Conservation (phyloP, 331 rosid species). For the Acacia concinna region DNA sequence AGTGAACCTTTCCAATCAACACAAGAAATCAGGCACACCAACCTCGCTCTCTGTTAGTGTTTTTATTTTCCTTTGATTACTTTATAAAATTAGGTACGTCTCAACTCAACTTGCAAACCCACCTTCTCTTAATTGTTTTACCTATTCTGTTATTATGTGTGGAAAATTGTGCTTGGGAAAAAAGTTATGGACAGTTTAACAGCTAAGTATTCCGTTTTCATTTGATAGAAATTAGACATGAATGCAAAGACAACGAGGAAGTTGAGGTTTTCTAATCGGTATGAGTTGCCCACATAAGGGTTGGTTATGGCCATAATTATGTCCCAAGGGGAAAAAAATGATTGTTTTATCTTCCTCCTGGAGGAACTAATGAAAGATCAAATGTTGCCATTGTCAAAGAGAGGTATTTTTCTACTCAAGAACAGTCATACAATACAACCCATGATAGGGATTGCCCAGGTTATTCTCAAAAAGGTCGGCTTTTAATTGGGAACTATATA, state of each 20-base stretch:
- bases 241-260: constrained; percentile 14
- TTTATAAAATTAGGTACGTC: constrained; percentile 15
- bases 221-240: background rate
- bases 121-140: background rate
- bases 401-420: constrained; percentile 35
- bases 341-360: constrained; percentile 23
- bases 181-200: background rate
- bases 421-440: constrained; percentile 31
- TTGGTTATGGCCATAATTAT: constrained; percentile 27
- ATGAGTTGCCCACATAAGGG: constrained; percentile 21
- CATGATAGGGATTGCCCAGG: too few species aligned
- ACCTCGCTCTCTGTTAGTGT: constrained; percentile 30
- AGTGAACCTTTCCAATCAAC: constrained; percentile 10
- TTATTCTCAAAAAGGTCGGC: constrained; percentile 16
- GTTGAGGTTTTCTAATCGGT: constrained; percentile 24
- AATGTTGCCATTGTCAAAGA: constrained; percentile 34
- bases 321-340: constrained; percentile 18
- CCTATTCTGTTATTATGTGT: background rate
- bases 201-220: constrained; percentile 2
- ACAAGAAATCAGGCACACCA: constrained; percentile 25
- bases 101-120: background rate
- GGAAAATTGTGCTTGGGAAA: constrained; percentile 14
- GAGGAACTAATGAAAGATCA: constrained; percentile 33
- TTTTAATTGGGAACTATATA: constrained; percentile 29
- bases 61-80: background rate